Evolutionary conservation across 2,329 filamentous ascomycete species (phyloP).

Genomic region (Penicillium sp.): DNA sequence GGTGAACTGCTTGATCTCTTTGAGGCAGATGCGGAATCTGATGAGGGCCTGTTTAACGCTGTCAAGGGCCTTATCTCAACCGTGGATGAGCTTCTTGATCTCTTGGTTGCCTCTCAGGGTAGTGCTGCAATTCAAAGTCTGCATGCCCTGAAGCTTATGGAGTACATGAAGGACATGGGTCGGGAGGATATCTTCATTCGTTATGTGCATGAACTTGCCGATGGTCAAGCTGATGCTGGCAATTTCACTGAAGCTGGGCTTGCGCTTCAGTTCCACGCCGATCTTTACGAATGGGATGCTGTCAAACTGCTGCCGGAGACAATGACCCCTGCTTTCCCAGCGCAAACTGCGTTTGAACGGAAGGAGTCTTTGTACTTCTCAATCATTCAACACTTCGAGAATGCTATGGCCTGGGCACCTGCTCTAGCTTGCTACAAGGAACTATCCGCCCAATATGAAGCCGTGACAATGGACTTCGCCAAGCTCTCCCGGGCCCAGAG

Average conservation of each 20-base stretch:
- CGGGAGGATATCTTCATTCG: conserved; percentile 96
- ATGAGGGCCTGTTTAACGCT: conserved; percentile 73
- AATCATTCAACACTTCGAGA: conserved; percentile 93
- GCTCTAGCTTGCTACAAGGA: conserved; percentile 87
- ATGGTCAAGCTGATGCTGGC: conserved; percentile 70
- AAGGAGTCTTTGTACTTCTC: conserved; percentile 91
- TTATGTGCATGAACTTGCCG: conserved; percentile 88
- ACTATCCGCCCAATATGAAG: conserved; percentile 86
- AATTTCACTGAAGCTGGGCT: conserved; percentile 87
- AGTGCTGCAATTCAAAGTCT: conserved; percentile 75
- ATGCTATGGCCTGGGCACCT: conserved; percentile 90
- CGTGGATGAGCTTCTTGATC: conserved; percentile 85
- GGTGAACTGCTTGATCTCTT: conserved; percentile 81
- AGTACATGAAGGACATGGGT: conserved; percentile 94
- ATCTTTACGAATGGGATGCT: conserved; percentile 89
- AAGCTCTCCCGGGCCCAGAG: conserved; percentile 87
- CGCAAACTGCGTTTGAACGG: conserved; percentile 85
- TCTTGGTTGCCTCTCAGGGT: conserved; percentile 85
- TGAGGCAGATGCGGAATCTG: conserved; percentile 64
- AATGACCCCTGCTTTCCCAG: conserved; percentile 72
- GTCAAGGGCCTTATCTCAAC: conserved; percentile 78
- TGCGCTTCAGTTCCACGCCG: conserved; percentile 84
- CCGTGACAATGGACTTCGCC: conserved; percentile 83
- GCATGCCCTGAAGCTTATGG: conserved; percentile 87
- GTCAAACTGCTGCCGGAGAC: conserved; percentile 65